Evolutionary conservation across 306 rosid genomes (phyloP), one percentile per base, ranked within the genome.

Genomic region (Prinsepia uniflora): DNA sequence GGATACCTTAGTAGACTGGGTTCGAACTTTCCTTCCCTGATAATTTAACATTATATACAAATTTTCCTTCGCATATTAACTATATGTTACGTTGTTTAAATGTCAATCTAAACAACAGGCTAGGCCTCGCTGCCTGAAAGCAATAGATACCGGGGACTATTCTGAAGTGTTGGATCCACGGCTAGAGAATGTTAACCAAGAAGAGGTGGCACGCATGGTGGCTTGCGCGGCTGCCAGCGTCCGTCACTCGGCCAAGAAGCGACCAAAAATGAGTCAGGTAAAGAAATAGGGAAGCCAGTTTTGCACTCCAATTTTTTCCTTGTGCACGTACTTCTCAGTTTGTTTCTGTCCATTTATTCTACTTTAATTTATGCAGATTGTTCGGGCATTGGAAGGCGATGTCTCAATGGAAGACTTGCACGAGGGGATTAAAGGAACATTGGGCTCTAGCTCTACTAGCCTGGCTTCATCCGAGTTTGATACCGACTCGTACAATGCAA

Each of bases 211-310:
- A 10, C 81, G 85, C 59, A 90, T 94, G 97, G 88, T 94, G 67
- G 88, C 95, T 18, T 90, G 89, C 72, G 98, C 98, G 9, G 73
- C 81, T 7, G 81, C 88, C 15, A 67, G 89, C 58, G 55, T 90
- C 39, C 88, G 95, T 34, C 97, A 90, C 53, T 89, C 97, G 0
- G 86, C 92, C 3, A 87, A 75, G 58, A 84, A 79, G 18, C 86
- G 97, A 11, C 95, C 98, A 6, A 94, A 40, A 84, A 90, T 94
- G 98, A 90, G 97, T 74, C 96, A 93, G 84, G 98, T 92, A 49
- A 13, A 15, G 7, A 22, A 18, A 4, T 7, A 7, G 17, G 15
- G 20, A n/a, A 43, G 6, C 18, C 8, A 20, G 20, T 13, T n/a
- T 46, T 10, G 12, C 22, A 13, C 53, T 48, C 53, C 17, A 18